phyloP scores from a whole-genome alignment of 768 basidiomycete genomes.

The Boletus pseudo-olivaceus region DNA sequence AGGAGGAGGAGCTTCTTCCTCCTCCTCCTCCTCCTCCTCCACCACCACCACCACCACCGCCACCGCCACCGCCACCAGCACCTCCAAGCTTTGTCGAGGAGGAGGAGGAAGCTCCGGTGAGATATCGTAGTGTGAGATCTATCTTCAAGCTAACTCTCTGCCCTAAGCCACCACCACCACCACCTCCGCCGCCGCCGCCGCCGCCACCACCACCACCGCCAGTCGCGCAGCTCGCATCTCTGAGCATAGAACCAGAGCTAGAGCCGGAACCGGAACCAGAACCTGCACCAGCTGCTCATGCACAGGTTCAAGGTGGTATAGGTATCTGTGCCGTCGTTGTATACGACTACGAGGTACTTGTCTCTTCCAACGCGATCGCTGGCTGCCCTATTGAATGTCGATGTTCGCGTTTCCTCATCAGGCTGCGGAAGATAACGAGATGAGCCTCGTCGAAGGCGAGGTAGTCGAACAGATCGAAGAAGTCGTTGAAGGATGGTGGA shows the following conservation, averaged over 20 bases:
- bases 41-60: conserved; percentile 19
- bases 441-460: conserved; percentile 77
- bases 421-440: conserved; percentile 86
- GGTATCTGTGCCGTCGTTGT: conserved; percentile 72
- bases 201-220: conserved; percentile 49
- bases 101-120: conserved; percentile 15
- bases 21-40: conserved; percentile 20
- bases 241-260: conserved; percentile 35
- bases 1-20: conserved; percentile 25
- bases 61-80: conserved; percentile 22
- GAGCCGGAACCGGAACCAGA: conserved; percentile 37
- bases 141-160: neutral
- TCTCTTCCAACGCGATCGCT: neutral
- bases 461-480: conserved; percentile 79
- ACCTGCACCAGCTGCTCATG: conserved; percentile 11
- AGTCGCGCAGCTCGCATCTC: conserved; percentile 29
- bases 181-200: conserved; percentile 41
- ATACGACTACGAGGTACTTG: conserved; percentile 71
- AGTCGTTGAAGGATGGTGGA: conserved; percentile 92
- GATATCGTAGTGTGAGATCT: neutral
- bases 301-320: conserved; percentile 18
- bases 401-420: conserved; percentile 18
- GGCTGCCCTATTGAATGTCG: neutral
- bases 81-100: conserved; percentile 1
- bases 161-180: conserved; percentile 31